A percentile compares a stretch with the other conserved stretches of the same genome.
These are phyloP conservation scores for Cryptomeria japonica DNA, from an alignment of 75 land plant genomes.

Conservation along the genomic window DNA sequence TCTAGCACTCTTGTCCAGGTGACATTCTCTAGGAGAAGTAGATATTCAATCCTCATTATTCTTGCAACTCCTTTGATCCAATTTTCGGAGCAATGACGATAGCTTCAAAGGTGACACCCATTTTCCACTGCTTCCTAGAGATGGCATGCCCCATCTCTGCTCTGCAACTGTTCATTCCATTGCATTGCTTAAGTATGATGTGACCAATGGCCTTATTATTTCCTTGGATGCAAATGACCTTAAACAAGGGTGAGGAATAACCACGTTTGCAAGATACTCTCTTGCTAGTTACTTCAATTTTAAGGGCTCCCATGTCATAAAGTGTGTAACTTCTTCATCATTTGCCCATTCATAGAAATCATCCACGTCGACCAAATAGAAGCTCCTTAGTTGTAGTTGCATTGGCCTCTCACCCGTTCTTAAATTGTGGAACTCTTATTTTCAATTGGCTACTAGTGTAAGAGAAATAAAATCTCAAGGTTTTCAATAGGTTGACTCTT, in stretches of 20 bases:
- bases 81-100: slow-evolving; percentile 28
- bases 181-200: background rate
- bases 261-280: slow-evolving; percentile 15
- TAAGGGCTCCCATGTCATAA: slow-evolving; percentile 33
- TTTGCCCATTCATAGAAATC: slow-evolving; percentile 49
- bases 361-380: slow-evolving; percentile 28
- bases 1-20: slow-evolving; percentile 51
- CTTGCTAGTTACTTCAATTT: slow-evolving; percentile 33
- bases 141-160: slow-evolving; percentile 47
- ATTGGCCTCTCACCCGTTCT: background rate
- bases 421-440: too few relatives aligned
- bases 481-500: too few relatives aligned
- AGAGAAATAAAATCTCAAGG: too few relatives aligned
- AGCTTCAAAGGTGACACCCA: slow-evolving; percentile 46
- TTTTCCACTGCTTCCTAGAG: slow-evolving; percentile 51
- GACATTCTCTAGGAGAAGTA: slow-evolving; percentile 37
- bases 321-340: slow-evolving; percentile 43
- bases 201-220: background rate
- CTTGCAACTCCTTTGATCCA: slow-evolving; percentile 38
- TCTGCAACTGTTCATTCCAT: slow-evolving; percentile 3
- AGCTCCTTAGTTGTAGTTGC: slow-evolving; percentile 24
- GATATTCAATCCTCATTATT: slow-evolving; percentile 43
- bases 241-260: slow-evolving; percentile 48
- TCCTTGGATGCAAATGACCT: slow-evolving; percentile 42
- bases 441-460: too few relatives aligned